Conservation (phyloP, 495 filamentous ascomycete species). For the Haplographium delicatum region DNA sequence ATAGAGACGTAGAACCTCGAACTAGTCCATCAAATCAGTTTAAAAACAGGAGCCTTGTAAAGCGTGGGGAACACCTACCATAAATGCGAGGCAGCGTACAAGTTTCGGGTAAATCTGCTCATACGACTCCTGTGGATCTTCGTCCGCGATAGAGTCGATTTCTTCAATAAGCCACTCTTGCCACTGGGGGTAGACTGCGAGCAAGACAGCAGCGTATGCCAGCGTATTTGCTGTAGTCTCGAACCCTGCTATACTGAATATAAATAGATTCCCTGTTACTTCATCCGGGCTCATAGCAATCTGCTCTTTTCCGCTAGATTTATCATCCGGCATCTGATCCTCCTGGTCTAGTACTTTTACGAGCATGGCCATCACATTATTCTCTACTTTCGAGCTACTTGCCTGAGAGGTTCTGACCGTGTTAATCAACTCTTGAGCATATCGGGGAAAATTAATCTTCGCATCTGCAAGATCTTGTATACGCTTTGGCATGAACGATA, state of each 20-base stretch:
- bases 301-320: conserved; percentile 1
- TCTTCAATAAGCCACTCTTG: conserved; percentile 46
- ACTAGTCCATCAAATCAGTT: conserved; percentile 21
- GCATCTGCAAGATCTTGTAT: conserved; percentile 22
- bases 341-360: conserved; percentile 33
- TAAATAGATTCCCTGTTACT: conserved; percentile 49
- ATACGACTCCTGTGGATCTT: conserved; percentile 21
- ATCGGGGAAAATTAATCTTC: conserved; percentile 31
- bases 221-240: conserved; percentile 51
- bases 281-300: conserved; percentile 23
- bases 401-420: too few relatives aligned
- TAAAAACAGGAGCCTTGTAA: not conserved
- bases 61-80: conserved; percentile 27
- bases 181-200: conserved; percentile 42
- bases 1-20: conserved; percentile 49
- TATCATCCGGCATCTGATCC: conserved; percentile 13
- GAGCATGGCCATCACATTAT: conserved; percentile 34
- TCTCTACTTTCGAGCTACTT: too few relatives aligned
- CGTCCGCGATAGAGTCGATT: conserved; percentile 23
- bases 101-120: conserved; percentile 36
- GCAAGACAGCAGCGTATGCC: conserved; percentile 41
- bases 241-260: conserved; percentile 50
- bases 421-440: conserved; percentile 24
- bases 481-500: too few relatives aligned
- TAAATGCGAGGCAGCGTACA: conserved; percentile 39